Base-by-base conservation (phyloP, 2,329 filamentous ascomycete genomes). In the Pseudocercospora macadamiae region DNA sequence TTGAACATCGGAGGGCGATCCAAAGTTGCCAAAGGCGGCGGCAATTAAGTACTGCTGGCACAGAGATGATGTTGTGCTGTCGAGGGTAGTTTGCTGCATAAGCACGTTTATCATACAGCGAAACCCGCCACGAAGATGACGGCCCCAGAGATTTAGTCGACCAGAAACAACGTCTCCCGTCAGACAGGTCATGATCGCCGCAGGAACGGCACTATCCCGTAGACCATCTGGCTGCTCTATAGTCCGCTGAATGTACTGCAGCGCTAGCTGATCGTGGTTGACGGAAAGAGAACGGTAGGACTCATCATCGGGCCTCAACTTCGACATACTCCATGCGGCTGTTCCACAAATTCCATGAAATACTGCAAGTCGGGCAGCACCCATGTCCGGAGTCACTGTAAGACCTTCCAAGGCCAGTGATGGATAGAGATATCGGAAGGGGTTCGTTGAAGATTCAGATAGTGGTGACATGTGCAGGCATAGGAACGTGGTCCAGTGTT, bases 321-420 rank as follows among this genome's bases (percentile, higher is more conserved):
- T 48, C 4, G 44, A 56, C 8, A 56, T 21, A 28, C 54, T 56
- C 54, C 54, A 56, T 6, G 54, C 54, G 19, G 54, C 54, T 5
- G 54, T 56, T n/a, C 54, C 54, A 30, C 54, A 56, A n/a, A 56
- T 56, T 19, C 54, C 54, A 42, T 56, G 54, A 19, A 48, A 56
- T 3, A 56, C 54, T 25, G 54, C 54, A 8, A 56, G 44, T 18
- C 54, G 54, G 9, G 54, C 44, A 7, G 28, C 36, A 16, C 39
- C 54, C 7, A 51, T 10, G 44, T 51, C 45, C 30, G 44, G 30
- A 14, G 44, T 39, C 14, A 49, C 28, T 21, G 28, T 56, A 6
- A 56, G 34, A n/a, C 54, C 54, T 19, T 51, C 54, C 45, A 56
- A 16, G 2, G 54, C 54, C 44, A 56, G 21, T 9, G 54, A 56